Base-by-base conservation (phyloP, 305 asterid genomes). In the Fraxinus ornus region DNA sequence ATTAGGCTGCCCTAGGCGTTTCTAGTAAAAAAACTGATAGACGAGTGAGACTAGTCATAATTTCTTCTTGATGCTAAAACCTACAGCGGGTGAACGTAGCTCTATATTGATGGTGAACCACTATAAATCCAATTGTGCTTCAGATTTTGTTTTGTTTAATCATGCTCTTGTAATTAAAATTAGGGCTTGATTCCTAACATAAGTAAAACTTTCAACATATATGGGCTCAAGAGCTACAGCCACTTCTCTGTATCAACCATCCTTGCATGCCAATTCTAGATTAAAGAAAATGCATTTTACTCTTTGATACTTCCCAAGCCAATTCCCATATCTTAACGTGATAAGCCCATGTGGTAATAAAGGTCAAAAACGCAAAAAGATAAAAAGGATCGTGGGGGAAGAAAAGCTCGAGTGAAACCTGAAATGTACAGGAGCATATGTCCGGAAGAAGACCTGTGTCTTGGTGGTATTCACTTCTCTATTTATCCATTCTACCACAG, bases 351-450 rank as follows among this genome's bases (percentile, higher is more conserved):
- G 41, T 13, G 13, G 17, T 72, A 72, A 33, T 26, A 62, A 30
- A 52, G 39, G 21, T 5, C 19, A 73, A 32, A 55, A 70, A 36
- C 0, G 75, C 39, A 6, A 35, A 78, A 77, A 36, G 72, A 35
- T 33, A 35, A 22, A 78, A 24, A 52, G 30, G 19, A 35, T 5
- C 5, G 9, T 5, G 7, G 55, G 55, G 30, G 13, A 7, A 36
- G 8, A 33, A 73, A 73, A 70, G 62, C 41, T 19, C 5, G 37
- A 49, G 80, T 57, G 55, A 71, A 80, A 94, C 98, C 98, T 95
- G 93, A 94, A 95, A 87, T 95, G 99, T 2, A 94, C 99, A 0
- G 98, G 99, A 77, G 99, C 95, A 30, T 93, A 95, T 24, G 97
- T 91, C 9, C 99, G 86, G 83, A 95, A 95, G 86, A 93, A 88